Conservation (phyloP, 176 grass and related monocot genomes). For the Thinopyrum elongatum region DNA sequence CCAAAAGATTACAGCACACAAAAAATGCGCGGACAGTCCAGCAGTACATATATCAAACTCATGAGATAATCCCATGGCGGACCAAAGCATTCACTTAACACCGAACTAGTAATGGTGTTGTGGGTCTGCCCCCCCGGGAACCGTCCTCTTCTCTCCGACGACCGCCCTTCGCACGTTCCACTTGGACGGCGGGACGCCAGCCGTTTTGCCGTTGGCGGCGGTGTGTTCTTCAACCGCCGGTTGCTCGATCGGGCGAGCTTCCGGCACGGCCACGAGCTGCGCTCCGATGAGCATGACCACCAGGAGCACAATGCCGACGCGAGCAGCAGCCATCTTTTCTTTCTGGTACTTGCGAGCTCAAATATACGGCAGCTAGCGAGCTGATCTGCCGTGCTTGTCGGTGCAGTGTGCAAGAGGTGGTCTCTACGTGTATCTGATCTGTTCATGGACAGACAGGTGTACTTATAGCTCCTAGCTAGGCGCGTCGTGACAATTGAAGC, state of each 20-base stretch:
- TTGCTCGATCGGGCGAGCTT: neutral
- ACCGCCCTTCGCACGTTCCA: slow-evolving; percentile 29
- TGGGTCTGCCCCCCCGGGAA: slow-evolving; percentile 39
- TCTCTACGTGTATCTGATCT: neutral
- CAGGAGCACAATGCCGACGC: slow-evolving; percentile 27
- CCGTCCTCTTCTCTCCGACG: slow-evolving; percentile 22
- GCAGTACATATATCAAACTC: neutral
- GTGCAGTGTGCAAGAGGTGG: neutral
- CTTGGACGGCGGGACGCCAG: neutral
- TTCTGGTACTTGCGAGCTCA: neutral
- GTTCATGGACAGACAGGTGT: neutral
- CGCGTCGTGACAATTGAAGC: neutral
- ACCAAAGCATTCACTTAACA: neutral
- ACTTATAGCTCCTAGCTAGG: slow-evolving; percentile 3
- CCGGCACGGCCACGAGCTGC: neutral
- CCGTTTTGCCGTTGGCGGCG: neutral
- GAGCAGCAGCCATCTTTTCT: slow-evolving; percentile 21
- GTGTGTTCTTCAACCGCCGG: neutral
- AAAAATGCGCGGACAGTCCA: too few species aligned
- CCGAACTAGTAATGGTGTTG: slow-evolving; percentile 30
- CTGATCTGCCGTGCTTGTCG: neutral
- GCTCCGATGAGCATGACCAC: slow-evolving; percentile 27
- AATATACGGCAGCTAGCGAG: neutral
- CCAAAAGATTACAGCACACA: neutral
- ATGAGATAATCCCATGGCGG: neutral